Base-by-base conservation (phyloP, 2,329 filamentous ascomycete genomes). In the Diplodia scrobiculata region DNA sequence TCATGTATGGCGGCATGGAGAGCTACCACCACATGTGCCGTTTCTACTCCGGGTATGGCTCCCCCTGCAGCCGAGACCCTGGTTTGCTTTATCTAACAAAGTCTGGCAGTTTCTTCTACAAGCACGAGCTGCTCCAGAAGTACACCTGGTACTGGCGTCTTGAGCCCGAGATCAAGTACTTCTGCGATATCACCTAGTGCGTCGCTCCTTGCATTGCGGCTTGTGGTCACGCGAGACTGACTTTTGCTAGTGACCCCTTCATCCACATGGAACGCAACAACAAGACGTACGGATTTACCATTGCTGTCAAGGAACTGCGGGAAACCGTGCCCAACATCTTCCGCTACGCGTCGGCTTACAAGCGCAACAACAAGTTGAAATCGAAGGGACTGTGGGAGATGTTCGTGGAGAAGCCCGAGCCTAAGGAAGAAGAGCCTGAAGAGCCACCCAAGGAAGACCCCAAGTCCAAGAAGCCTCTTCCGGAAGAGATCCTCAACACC, bases 121-220 rank as follows among this genome's bases (percentile, higher is more conserved):
- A 97, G 78, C 95, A 99, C 76, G 90, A 93, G 70, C 86, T 98
- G 38, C 86, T 99, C 53, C 86, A 91, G 75, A 98, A 98, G 79
- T 99, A 98, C 80, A 92, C 98, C 76, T 99, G 95, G 95, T 99
- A 99, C 83, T 99, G 95, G 95, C 92, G 95, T 69, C 83, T 99
- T 72, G 95, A 99, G 84, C 95, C 95, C 70, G 95, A 99, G 80
- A 98, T 99, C 86, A 97, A 94, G 82, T 99, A 98, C 82, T 99
- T 99, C 82, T 99, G 95, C 79, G 95, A 99, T 77, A 98, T 99
- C 72, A 99, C 95, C 70, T 99, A 99, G 91, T 94, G 87, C 69
- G 87, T 76, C n/a, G 48, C 25, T 34, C 41, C 41, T 51, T 73
- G 71, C 34, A 38, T 27, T 13, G 53, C 14, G 52, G 2, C 34